Conservation (phyloP, 116 monocot species). For the Phalaenopsis hybrid region DNA sequence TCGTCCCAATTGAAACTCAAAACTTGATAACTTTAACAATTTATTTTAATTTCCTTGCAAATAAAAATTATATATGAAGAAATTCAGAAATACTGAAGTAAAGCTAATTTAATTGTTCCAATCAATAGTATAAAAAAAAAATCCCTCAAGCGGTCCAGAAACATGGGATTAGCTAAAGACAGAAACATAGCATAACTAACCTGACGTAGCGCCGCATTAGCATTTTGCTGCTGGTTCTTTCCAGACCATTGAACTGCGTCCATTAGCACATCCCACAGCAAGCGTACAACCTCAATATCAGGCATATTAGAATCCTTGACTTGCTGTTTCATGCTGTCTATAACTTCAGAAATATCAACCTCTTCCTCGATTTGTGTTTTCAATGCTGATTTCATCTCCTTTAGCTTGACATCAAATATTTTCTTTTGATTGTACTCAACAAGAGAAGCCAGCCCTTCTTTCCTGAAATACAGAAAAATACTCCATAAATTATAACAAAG, state of each 20-base stretch:
- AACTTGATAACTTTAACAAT: neutral
- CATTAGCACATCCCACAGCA: constrained; percentile 95
- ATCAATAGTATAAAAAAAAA: neutral
- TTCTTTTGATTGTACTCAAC: constrained; percentile 93
- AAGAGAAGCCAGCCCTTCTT: constrained; percentile 68
- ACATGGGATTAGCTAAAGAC: neutral
- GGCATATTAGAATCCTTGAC: constrained; percentile 82
- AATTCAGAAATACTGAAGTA: neutral
- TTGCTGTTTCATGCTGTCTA: constrained; percentile 71
- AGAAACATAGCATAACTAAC: constrained; percentile 19
- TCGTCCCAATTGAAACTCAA: neutral
- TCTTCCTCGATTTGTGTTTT: constrained; percentile 74
- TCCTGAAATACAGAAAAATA: constrained; percentile 27
- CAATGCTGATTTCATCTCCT: constrained; percentile 79
- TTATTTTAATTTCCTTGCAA: neutral
- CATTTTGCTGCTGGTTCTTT: constrained; percentile 99
- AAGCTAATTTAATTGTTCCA: neutral
- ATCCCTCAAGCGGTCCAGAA: neutral
- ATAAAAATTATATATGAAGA: neutral
- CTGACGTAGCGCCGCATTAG: constrained; percentile 88
- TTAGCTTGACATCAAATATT: constrained; percentile 80
- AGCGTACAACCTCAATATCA: constrained; percentile 83
- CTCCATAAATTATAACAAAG: neutral
- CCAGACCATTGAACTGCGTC: constrained; percentile 99
- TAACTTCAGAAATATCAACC: constrained; percentile 73